Conservation (phyloP, 805 yeast species). For the Saturnispora besseyi region DNA sequence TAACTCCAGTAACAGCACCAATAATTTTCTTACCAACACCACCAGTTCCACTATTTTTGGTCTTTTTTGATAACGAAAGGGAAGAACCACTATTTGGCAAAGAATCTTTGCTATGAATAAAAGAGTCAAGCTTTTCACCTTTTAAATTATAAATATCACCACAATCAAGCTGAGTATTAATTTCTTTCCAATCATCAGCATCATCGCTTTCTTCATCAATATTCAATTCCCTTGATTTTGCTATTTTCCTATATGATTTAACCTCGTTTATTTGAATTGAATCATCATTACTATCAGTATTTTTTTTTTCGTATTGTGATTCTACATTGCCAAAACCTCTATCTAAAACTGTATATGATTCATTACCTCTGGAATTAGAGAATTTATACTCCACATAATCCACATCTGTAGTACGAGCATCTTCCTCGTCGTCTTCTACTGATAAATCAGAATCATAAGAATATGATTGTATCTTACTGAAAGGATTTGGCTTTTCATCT, state of each 20-base stretch:
- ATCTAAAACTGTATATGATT: slow-evolving; percentile 16
- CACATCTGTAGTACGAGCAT: slow-evolving; percentile 9
- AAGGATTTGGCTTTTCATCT: neutral
- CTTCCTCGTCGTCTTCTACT: neutral
- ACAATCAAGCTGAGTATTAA: slow-evolving; percentile 71
- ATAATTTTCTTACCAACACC: slow-evolving; percentile 9
- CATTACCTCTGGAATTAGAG: slow-evolving; percentile 8
- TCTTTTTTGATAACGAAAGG: neutral
- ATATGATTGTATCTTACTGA: neutral
- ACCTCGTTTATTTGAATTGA: neutral
- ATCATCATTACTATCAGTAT: neutral
- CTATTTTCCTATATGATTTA: neutral
- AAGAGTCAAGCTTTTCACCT: slow-evolving; percentile 50
- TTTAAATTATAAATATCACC: slow-evolving; percentile 68
- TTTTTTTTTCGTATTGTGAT: neutral
- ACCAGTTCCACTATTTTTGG: slow-evolving; percentile 9
- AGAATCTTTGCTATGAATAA: slow-evolving; percentile 24
- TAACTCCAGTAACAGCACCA: slow-evolving; percentile 8
- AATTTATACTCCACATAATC: slow-evolving; percentile 24
- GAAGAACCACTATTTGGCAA: slow-evolving; percentile 7
- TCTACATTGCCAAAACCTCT: slow-evolving; percentile 13
- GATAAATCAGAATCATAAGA: slow-evolving; percentile 1
- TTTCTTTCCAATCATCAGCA: slow-evolving; percentile 70
- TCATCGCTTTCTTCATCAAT: slow-evolving; percentile 22
- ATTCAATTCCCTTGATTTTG: slow-evolving; percentile 6